Base-by-base conservation (phyloP, 305 asterid genomes). In the Plantago rigida region DNA sequence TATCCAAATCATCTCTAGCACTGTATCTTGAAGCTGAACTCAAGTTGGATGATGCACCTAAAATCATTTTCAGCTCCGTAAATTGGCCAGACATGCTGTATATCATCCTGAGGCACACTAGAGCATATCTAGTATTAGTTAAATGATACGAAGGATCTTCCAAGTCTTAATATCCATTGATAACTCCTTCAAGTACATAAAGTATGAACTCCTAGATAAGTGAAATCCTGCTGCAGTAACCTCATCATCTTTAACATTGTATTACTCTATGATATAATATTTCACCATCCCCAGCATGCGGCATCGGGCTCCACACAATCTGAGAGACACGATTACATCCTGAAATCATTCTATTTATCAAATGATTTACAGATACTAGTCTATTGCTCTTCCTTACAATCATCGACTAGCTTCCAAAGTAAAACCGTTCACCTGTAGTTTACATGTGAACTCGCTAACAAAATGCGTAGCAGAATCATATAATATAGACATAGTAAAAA, bases 91-190 rank as follows among this genome's bases (percentile, higher is more conserved):
- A 89, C 87, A 93, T 89, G 95, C 83, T 92, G 96, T 82, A 83
- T 76, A 87, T 82, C 99, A 92, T 92, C 99, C 99, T 92, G 99
- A 85, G 79, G 96, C 96, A 84, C 92, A 82, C 97, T 89, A 88
- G 94, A 89, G 82, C 87, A 81, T 83, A 83, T 82, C 84, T 75
- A 76, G 77, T 72, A 84, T 91, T 82, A 90, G 94, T 80, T 78
- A 85, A 81, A 77, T 71, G 75, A 60, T 74, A 78, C 69, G 19
- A 58, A 53, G 54, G 15, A 71, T 64, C 36, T 64, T 68, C 64
- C 51, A 56, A 54, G 62, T 62, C 67, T 67, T 59, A 70, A 19
- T 48, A 50, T 46, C 45, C 69, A 53, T 57, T 53, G 73, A 78
- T 26, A 68, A 67, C 80, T 76, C 73, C 67, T 53, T 54, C 66